Evolutionary conservation across 805 yeast species (phyloP).

Genomic region (Hemisphaericaspora nanyangensis): DNA sequence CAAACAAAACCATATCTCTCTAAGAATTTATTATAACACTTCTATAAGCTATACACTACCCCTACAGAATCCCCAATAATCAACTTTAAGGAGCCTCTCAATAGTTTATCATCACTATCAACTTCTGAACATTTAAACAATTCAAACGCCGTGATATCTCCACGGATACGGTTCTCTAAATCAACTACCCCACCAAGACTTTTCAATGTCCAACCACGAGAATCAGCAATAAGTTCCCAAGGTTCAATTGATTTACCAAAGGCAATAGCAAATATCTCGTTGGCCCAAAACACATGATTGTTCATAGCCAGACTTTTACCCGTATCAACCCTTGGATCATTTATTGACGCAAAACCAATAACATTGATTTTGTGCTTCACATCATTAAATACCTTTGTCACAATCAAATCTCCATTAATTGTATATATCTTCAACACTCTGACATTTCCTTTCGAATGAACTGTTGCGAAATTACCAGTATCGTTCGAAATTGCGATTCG

Average conservation of each 20-base stretch:
- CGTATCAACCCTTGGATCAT: slow-evolving; percentile 23
- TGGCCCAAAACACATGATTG: slow-evolving; percentile 35
- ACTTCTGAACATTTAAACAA: slow-evolving; percentile 24
- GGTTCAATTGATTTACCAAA: slow-evolving; percentile 12
- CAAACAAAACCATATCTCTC: too few relatives aligned
- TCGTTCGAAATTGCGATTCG: slow-evolving; percentile 49
- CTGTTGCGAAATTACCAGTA: slow-evolving; percentile 49
- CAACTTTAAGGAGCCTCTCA: slow-evolving; percentile 36
- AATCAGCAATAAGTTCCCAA: slow-evolving; percentile 18
- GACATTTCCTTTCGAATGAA: slow-evolving; percentile 17
- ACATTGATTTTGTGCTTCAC: slow-evolving; percentile 16
- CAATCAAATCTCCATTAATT: slow-evolving; percentile 49
- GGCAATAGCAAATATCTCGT: slow-evolving; percentile 31
- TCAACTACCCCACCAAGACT: slow-evolving; percentile 6
- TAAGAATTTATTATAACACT: too few relatives aligned
- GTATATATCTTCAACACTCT: slow-evolving; percentile 38
- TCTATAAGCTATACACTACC: slow-evolving; percentile 32
- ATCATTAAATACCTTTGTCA: slow-evolving; percentile 13
- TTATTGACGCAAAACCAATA: slow-evolving; percentile 27
- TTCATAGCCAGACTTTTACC: slow-evolving; percentile 16
- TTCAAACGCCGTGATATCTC: slow-evolving; percentile 26
- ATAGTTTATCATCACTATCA: slow-evolving; percentile 33
- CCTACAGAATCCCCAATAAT: slow-evolving; percentile 56
- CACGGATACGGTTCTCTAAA: slow-evolving; percentile 7
- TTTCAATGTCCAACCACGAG: slow-evolving; percentile 10